These are phyloP conservation scores for Sporisorium graminicola DNA, from an alignment of 1,284 basidiomycete genomes.

Conservation along the genomic window DNA sequence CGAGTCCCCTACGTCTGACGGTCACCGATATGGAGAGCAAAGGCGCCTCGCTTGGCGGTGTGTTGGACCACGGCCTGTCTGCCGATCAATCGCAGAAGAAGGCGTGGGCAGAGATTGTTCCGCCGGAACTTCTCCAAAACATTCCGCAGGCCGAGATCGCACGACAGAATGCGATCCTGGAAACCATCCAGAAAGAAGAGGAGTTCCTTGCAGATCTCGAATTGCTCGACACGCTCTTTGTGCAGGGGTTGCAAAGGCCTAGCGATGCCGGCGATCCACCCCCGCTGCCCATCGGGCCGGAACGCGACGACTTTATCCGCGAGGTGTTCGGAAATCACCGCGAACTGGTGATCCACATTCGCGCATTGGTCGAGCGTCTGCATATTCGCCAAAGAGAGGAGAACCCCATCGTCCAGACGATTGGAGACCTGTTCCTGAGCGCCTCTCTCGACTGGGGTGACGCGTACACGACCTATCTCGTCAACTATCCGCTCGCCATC, in stretches of 20 bases:
- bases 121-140: constrained; percentile 77
- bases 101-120: constrained; percentile 83
- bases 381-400: constrained; percentile 89
- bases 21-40: constrained; percentile 17
- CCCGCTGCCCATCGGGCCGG: constrained; percentile 56
- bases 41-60: constrained; percentile 12
- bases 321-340: constrained; percentile 89
- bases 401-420: constrained; percentile 82
- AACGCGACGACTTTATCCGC: constrained; percentile 83
- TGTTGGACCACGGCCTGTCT: constrained; percentile 13
- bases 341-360: constrained; percentile 84
- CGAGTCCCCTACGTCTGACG: constrained; percentile 30
- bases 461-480: constrained; percentile 87
- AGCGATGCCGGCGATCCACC: constrained; percentile 58
- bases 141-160: constrained; percentile 83
- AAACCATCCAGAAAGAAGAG: constrained; percentile 89
- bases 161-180: constrained; percentile 90
- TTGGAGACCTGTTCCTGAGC: constrained; percentile 90
- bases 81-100: constrained; percentile 60
- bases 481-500: constrained; percentile 86
- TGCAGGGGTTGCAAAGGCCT: constrained; percentile 50
- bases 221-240: constrained; percentile 76
- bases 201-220: constrained; percentile 91
- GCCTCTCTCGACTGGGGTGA: constrained; percentile 88
- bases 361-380: constrained; percentile 83